Evolutionary conservation across 768 basidiomycete species (phyloP).

Genomic region (Trametes coccinea): DNA sequence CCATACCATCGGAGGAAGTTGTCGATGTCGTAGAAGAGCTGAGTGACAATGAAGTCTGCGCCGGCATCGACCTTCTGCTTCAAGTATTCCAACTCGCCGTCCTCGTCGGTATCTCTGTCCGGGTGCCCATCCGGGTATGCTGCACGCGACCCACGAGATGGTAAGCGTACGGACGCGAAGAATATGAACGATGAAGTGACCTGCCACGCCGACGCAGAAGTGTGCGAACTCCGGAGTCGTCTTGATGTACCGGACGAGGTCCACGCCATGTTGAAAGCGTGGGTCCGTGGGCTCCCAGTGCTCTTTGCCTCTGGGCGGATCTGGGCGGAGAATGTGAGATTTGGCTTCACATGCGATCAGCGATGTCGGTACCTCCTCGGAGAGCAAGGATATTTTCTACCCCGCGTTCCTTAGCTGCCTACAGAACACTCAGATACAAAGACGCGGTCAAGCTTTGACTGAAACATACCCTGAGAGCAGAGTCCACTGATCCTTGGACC

Average conservation of each 20-base stretch:
- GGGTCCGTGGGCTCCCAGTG: conserved; percentile 88
- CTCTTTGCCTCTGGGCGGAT: conserved; percentile 92
- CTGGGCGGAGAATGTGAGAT: conserved; percentile 39
- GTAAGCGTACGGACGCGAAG: conserved; percentile 8
- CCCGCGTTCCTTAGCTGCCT: conserved; percentile 79
- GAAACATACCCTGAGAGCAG: conserved; percentile 70
- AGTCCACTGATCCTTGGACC: conserved; percentile 84
- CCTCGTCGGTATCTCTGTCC: conserved; percentile 58
- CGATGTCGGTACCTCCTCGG: conserved; percentile 68
- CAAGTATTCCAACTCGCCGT: conserved; percentile 65
- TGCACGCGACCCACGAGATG: conserved; percentile 29
- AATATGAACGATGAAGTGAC: conserved; percentile 39
- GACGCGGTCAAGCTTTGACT: not conserved
- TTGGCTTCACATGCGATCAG: too few relatives aligned
- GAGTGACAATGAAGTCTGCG: conserved; percentile 94
- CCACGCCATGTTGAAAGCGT: conserved; percentile 78
- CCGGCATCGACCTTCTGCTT: conserved; percentile 92
- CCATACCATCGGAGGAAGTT: conserved; percentile 78
- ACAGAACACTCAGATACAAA: not conserved
- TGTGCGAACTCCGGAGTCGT: conserved; percentile 72
- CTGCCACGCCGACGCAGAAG: conserved; percentile 96
- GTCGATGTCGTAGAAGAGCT: conserved; percentile 96
- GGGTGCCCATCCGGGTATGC: conserved; percentile 92
- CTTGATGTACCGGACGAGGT: conserved; percentile 91
- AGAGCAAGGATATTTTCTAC: conserved; percentile 91